phyloP scores from a whole-genome alignment of 257 asterid species.

The Euphrasia confusa region DNA sequence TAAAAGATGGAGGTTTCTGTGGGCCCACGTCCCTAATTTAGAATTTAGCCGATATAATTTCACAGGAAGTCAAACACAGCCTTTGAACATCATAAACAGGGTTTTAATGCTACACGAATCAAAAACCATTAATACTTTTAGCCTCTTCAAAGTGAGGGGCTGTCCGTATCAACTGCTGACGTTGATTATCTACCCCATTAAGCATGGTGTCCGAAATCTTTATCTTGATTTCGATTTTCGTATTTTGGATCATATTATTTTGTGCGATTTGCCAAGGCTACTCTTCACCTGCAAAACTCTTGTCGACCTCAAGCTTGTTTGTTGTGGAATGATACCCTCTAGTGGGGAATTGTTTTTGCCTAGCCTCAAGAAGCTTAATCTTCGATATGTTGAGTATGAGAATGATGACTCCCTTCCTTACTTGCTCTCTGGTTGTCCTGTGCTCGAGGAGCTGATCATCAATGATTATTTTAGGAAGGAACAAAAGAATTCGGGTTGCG shows the following conservation, averaged over 20 bases:
- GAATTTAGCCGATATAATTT: background rate
- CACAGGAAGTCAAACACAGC: background rate
- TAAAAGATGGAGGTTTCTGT: background rate
- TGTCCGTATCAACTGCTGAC: background rate
- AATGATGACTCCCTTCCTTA: background rate
- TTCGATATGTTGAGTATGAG: background rate
- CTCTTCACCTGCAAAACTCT: constrained; percentile 2
- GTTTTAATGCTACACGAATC: background rate
- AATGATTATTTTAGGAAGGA: too few relatives aligned
- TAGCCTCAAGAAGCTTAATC: constrained; percentile 2
- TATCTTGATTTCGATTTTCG: background rate
- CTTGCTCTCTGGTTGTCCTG: constrained; percentile 9
- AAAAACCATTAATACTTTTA: background rate
- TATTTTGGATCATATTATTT: too few relatives aligned
- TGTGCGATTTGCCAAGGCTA: too few relatives aligned
- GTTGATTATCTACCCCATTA: background rate
- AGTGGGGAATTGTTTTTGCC: background rate
- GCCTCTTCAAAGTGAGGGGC: background rate
- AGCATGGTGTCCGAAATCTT: constrained; percentile 2
- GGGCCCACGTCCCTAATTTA: background rate
- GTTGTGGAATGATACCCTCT: background rate
- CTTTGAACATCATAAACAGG: background rate
- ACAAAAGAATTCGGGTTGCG: too few relatives aligned
- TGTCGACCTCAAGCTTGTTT: background rate
- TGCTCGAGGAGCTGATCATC: background rate